Evolutionary conservation across 2,329 filamentous ascomycete genomes (phyloP).

Genomic region (Colletotrichum sp.): DNA sequence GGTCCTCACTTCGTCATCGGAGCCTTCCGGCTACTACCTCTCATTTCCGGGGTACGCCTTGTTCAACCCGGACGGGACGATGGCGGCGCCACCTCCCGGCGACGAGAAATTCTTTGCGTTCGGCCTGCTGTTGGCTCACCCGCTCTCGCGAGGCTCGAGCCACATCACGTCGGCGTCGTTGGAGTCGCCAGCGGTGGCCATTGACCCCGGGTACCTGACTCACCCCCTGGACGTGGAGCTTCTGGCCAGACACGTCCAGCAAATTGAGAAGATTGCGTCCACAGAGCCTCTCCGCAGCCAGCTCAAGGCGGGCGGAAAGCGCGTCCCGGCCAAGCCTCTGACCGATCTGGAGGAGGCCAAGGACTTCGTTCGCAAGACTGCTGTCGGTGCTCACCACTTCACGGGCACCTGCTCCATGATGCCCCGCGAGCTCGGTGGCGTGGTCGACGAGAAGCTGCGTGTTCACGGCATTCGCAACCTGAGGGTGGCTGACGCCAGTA

Average conservation of each 20-base stretch:
- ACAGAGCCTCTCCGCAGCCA: conserved; percentile 46
- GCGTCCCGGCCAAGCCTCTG: conserved; percentile 24
- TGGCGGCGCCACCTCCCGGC: conserved; percentile 17
- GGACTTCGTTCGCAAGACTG: conserved; percentile 37
- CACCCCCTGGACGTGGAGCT: conserved; percentile 62
- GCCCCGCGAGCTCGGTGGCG: conserved; percentile 55
- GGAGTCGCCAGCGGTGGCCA: conserved; percentile 29
- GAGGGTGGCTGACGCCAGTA: conserved; percentile 49
- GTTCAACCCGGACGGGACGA: conserved; percentile 17
- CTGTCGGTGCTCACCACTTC: conserved; percentile 50
- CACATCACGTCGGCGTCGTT: conserved; percentile 55
- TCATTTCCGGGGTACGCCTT: conserved; percentile 20
- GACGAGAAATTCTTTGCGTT: conserved; percentile 55
- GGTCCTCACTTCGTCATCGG: conserved; percentile 11
- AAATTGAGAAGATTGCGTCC: conserved; percentile 41
- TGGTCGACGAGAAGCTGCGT: conserved; percentile 47
- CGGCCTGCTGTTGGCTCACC: conserved; percentile 64
- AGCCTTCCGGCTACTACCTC: conserved; percentile 23
- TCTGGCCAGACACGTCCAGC: conserved; percentile 48
- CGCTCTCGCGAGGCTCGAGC: conserved; percentile 63
- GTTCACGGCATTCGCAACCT: conserved; percentile 51
- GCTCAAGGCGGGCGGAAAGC: conserved; percentile 40
- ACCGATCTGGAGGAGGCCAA: conserved; percentile 37
- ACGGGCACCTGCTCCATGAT: conserved; percentile 55
- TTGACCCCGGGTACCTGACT: conserved; percentile 60